Conservation (phyloP, 1,284 basidiomycete genomes). For the Malassezia yamatoensis region DNA sequence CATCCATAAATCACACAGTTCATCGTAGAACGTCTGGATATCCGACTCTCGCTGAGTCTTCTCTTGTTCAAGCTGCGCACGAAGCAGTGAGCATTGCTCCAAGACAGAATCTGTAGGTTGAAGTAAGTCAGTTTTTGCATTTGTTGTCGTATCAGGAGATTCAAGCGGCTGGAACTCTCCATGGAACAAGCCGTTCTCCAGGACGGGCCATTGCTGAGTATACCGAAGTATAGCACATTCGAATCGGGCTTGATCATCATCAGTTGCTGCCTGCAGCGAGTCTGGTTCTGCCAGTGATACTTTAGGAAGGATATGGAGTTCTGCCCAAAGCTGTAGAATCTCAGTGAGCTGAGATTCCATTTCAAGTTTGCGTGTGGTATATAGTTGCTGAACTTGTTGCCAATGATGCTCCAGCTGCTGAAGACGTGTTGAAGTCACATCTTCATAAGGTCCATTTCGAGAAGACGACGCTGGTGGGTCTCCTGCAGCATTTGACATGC, state of each 20-base stretch:
- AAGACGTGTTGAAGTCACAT: constrained; percentile 23
- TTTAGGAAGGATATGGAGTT: constrained; percentile 27
- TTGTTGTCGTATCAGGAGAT: constrained; percentile 5
- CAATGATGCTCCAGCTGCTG: constrained; percentile 27
- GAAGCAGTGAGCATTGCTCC: constrained; percentile 21
- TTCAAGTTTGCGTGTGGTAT: constrained; percentile 25
- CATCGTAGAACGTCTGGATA: constrained; percentile 44
- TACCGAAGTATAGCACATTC: constrained; percentile 31
- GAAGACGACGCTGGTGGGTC: background rate
- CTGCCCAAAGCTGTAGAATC: constrained; percentile 40
- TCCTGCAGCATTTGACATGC: constrained; percentile 15
- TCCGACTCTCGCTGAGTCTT: constrained; percentile 33
- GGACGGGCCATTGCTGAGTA: constrained; percentile 27
- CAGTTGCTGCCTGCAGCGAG: constrained; percentile 18
- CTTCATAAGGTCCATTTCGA: constrained; percentile 8
- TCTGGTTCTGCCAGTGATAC: constrained; percentile 21
- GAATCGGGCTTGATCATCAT: constrained; percentile 14
- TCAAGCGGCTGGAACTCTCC: constrained; percentile 24
- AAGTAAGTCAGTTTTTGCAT: constrained; percentile 12
- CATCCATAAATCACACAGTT: constrained; percentile 43
- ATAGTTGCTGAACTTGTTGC: constrained; percentile 28
- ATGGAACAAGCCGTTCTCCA: constrained; percentile 21
- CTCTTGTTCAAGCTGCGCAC: constrained; percentile 30
- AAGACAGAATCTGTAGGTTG: constrained; percentile 25
- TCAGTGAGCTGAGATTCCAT: constrained; percentile 29